Conservation (phyloP, 2,329 filamentous ascomycete species). For the Cladosporium sp. region DNA sequence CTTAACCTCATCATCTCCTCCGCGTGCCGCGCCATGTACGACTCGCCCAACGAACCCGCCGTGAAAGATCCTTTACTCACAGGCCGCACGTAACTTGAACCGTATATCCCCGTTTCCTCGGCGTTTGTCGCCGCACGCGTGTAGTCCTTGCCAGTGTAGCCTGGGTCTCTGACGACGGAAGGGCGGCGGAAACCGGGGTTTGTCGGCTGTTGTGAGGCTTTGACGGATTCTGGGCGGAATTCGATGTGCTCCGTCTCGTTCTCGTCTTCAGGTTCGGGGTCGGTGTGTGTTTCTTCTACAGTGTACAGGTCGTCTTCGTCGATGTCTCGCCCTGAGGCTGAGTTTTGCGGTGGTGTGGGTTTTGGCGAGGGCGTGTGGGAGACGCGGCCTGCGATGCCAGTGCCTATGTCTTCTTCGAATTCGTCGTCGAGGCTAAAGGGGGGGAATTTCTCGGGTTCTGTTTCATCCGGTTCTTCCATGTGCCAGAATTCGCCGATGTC, state of each 20-base stretch:
- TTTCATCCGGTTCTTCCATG: constrained; percentile 24
- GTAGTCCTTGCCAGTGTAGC: constrained; percentile 32
- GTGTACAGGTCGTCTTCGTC: constrained; percentile 6
- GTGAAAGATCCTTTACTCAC: constrained; percentile 30
- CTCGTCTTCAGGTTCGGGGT: constrained; percentile 6
- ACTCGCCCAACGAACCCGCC: constrained; percentile 38
- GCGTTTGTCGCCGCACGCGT: constrained; percentile 28
- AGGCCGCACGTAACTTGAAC: constrained; percentile 27
- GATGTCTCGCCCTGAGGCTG: not conserved
- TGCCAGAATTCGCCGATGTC: constrained; percentile 23
- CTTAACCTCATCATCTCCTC: constrained; percentile 25
- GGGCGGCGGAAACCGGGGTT: constrained; percentile 40
- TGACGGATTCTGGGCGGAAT: constrained; percentile 30
- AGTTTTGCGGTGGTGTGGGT: not conserved
- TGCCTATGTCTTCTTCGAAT: constrained; percentile 24
- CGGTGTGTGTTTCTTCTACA: constrained; percentile 3
- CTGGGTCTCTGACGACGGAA: constrained; percentile 35
- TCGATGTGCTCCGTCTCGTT: constrained; percentile 29
- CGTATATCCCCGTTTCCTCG: constrained; percentile 33
- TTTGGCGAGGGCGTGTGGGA: constrained; percentile 14
- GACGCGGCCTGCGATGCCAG: constrained; percentile 21
- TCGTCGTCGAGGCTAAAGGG: constrained; percentile 19
- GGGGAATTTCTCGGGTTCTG: constrained; percentile 19
- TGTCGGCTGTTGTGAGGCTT: constrained; percentile 35
- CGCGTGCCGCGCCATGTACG: constrained; percentile 40